A percentile compares a stretch with the other conserved stretches of the same genome.
Conservation (phyloP, 2,329 filamentous ascomycete genomes). For the Verticillium dahliae region DNA sequence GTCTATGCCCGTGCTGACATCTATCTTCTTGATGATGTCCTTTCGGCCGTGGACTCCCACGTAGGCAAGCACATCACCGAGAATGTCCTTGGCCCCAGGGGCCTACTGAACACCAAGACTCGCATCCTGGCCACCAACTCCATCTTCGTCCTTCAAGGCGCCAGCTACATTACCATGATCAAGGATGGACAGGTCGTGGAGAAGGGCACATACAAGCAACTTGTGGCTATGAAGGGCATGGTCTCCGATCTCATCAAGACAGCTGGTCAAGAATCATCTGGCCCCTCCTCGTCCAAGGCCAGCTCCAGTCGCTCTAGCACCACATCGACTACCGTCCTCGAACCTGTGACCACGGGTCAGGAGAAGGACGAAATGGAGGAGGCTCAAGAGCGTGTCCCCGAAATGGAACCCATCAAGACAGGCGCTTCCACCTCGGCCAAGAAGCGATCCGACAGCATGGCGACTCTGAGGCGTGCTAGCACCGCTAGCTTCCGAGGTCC, state of each 20-base stretch:
- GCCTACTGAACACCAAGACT: slow-evolving; percentile 78
- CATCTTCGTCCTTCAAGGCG: slow-evolving; percentile 82
- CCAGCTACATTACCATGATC: slow-evolving; percentile 81
- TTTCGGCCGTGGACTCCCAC: slow-evolving; percentile 97
- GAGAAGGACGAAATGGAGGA: slow-evolving; percentile 67
- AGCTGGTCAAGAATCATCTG: slow-evolving; percentile 50
- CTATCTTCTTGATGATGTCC: slow-evolving; percentile 86
- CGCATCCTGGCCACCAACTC: slow-evolving; percentile 92
- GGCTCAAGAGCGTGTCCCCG: slow-evolving; percentile 68
- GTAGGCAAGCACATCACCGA: slow-evolving; percentile 93
- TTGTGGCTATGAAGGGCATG: slow-evolving; percentile 90
- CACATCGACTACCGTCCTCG: slow-evolving; percentile 52
- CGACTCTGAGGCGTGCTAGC: slow-evolving; percentile 82
- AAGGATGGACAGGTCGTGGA: slow-evolving; percentile 80
- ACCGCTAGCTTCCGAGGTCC: slow-evolving; percentile 85
- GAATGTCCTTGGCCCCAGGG: slow-evolving; percentile 80
- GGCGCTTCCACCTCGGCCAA: slow-evolving; percentile 41
- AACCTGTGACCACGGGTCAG: slow-evolving; percentile 37
- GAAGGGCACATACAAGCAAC: slow-evolving; percentile 81
- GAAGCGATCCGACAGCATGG: slow-evolving; percentile 61
- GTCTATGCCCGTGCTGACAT: slow-evolving; percentile 97
- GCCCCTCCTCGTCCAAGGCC: slow-evolving; percentile 30
- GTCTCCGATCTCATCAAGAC: slow-evolving; percentile 80
- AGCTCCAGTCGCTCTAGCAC: slow-evolving; percentile 44
- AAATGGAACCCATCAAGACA: slow-evolving; percentile 67